Evolutionary conservation across 306 rosid genomes (phyloP), one percentile per base, ranked within the genome.

Genomic region (Bauhinia variegata): DNA sequence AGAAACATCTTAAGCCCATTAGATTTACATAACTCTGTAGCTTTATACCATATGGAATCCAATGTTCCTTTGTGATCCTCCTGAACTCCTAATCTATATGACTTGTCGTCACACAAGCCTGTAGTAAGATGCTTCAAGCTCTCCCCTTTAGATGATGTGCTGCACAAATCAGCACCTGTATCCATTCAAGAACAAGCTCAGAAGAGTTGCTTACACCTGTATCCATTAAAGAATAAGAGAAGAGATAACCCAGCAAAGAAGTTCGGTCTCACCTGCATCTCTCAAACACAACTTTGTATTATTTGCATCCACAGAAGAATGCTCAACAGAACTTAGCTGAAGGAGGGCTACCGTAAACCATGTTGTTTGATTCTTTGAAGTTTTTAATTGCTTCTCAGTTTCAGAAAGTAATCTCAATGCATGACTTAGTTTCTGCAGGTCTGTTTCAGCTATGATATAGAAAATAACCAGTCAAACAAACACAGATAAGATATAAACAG

Each of bases 261-360:
- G 39, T 1, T 36, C 63, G 38, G 59, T 1, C 67, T 37, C 54
- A 84, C 85, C 93, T 70, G 60, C 65, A 65, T 70, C 73, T 67
- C 71, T 71, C 42, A 81, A 57, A 77, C 79, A 71, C 42, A 78
- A 63, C 70, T 84, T 84, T 36, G 81, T 39, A 63, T 58, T 84
- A 68, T 71, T 78, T 28, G 65, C 73, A 81, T 82, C 78, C 60
- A 62, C 39, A 13, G 89, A 76, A 52, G 83, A 76, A 60, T 74
- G 56, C 53, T 86, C 96, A 12, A 33, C 42, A 31, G 91, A 83
- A 72, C 91, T 88, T 63, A 91, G 77, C 82, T 88, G 97, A 39
- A 91, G 73, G 37, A 91, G 88, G 52, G 97, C 97, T 33, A 77
- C 97, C 5, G 89, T 91, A 62, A 88, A 89, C 97, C 97, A 91